phyloP scores from a whole-genome alignment of 352 stramenopile species.

The Globisporangium paddicum region DNA sequence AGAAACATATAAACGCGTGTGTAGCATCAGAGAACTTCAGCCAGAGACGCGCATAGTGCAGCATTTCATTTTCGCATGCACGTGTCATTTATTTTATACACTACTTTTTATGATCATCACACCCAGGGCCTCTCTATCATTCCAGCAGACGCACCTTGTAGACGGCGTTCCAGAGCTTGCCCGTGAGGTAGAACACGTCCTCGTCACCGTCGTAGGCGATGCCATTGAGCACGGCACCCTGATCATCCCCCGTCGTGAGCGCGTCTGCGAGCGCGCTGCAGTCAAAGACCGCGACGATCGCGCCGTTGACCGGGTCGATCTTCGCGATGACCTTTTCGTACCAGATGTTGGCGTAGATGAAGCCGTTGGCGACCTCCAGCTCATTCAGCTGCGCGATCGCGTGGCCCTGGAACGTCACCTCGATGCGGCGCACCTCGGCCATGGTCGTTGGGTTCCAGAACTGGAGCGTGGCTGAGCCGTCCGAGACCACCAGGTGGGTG shows the following conservation, averaged over 20 bases:
- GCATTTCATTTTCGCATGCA: too few species aligned
- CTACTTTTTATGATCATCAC: not conserved
- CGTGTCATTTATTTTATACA: not conserved
- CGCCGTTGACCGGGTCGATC: slow-evolving; percentile 86
- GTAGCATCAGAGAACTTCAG: not conserved
- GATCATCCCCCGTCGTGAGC: slow-evolving; percentile 44
- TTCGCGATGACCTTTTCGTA: slow-evolving; percentile 90
- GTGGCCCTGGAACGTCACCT: slow-evolving; percentile 43
- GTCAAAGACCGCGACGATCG: slow-evolving; percentile 88
- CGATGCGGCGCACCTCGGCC: slow-evolving; percentile 61
- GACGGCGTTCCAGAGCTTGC: slow-evolving; percentile 90
- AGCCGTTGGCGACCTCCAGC: slow-evolving; percentile 90
- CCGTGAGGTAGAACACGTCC: slow-evolving; percentile 91
- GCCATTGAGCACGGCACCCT: slow-evolving; percentile 89
- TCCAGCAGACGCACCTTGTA: slow-evolving; percentile 85
- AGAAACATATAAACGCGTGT: not conserved
- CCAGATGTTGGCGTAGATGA: slow-evolving; percentile 95
- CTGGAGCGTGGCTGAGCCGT: slow-evolving; percentile 87
- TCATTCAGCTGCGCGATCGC: slow-evolving; percentile 88
- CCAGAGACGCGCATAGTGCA: too few species aligned
- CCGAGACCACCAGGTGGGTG: slow-evolving; percentile 67
- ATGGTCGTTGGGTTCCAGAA: slow-evolving; percentile 90
- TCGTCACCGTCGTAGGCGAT: slow-evolving; percentile 90
- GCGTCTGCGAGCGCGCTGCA: slow-evolving; percentile 52
- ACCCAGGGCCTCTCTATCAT: too few species aligned